Base-by-base conservation (phyloP, 2,329 filamentous ascomycete species). In the Alternaria tenuissima region DNA sequence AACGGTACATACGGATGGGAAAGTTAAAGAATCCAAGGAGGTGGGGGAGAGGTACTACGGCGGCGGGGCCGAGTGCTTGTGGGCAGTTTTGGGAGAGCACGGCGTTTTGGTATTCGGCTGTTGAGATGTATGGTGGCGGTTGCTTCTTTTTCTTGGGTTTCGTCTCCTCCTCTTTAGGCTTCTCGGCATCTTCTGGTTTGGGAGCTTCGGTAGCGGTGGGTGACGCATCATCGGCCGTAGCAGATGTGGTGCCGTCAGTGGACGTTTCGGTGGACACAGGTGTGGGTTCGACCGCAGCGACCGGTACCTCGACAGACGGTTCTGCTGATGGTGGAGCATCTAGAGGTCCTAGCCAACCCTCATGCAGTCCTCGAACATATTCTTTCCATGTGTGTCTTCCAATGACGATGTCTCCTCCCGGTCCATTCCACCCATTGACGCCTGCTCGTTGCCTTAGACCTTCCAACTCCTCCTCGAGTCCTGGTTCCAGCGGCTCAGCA, bases 301-400 rank as follows among this genome's bases (percentile, higher is more conserved):
- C 53, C 18, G 67, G 61, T 34, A 65, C 59, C 34, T 75, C 71
- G 26, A 74, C 67, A 20, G 71, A 65, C 39, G 68, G 9, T 22
- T 63, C 59, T 54, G 58, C 34, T 7, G 53, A 63, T 53, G 71
- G 67, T 2, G 91, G 90, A 57, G 88, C 80, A 60, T 90, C 87
- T 43, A 96, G 81, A 7, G 95, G 93, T 0, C 95, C 94, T 24
- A 99, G 82, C 94, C 95, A 99, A 57, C 95, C 95, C 80, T 99
- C 95, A 76, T 99, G 95, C 67, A 98, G 76, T 46, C 95, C 95
- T 59, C 94, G 86, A 24, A 98, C 83, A 77, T 98, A 99, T 80
- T 99, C 95, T 81, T 97, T 99, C 95, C 95, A 99, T 9, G 94
- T 90, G 76, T 97, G 91, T 57, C 94, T 84, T 12, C 95, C 95